Evolutionary conservation across 192 early-diverging fungal species (phyloP), one percentile per base, ranked within the genome.

Genomic region (Rhizophagus sp.): DNA sequence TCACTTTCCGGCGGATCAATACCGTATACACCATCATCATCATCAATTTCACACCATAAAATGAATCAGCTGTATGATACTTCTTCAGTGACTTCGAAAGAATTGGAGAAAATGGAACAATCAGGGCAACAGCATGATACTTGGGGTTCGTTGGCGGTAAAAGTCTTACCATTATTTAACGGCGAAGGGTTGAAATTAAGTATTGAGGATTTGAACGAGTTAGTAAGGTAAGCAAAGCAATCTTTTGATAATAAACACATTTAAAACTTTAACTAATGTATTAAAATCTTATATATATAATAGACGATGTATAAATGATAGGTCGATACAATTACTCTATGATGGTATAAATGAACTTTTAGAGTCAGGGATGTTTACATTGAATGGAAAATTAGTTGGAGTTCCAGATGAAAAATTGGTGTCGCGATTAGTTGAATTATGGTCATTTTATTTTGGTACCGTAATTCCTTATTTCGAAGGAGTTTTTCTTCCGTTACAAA

Each of bases 391-490:
- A 70, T 87, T 93, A 70, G 89, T 89, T 22, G 87, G 87, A 61
- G 91, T 92, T 11, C 87, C 88, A 1, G 90, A 91, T 65, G 93
- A 95, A 65, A 90, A 83, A 24, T 75, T 95, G 49, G 86, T 91
- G 9, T 89, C 87, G 6, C 89, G 93, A 2, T 66, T 96, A 50
- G 92, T 93, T 4, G 90, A 91, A 47, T 88, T 92, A 49, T 97
- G 96, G 96, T 91, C 89, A 17, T 93, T 94, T 79, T 92, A 94
- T 80, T 94, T 91, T 76, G 91, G 92, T 11, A 94, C 92, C 33
- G 94, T 94, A 13, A 81, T 97, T 41, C 96, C 96, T 76, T 95
- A 93, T 73, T 85, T 97, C 73, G 93, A 97, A 79, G 96, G 91
- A 4, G 94, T 95, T 25, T 96, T 97, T 81, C 85, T 96, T 4